Evolutionary conservation across 2,329 filamentous ascomycete genomes (phyloP).

Genomic region (Curvularia sp.): DNA sequence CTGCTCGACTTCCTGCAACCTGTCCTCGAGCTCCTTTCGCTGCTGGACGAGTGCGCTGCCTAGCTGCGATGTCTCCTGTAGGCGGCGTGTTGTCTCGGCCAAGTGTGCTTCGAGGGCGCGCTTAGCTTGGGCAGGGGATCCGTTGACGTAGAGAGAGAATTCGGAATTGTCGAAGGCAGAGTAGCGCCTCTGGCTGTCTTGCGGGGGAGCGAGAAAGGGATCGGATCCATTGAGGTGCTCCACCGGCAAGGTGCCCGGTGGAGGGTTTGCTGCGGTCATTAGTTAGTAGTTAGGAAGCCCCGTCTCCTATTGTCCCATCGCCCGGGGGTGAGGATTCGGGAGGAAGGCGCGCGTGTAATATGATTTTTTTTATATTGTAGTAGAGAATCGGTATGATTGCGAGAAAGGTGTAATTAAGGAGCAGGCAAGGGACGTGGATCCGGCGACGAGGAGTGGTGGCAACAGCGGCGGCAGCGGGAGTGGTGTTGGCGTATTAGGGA

Average conservation of each 20-base stretch:
- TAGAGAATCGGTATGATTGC: constrained; percentile 7
- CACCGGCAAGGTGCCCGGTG: constrained; percentile 51
- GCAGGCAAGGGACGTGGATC: constrained; percentile 9
- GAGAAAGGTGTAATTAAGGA: constrained; percentile 11
- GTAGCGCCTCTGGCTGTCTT: constrained; percentile 64
- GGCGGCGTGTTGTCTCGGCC: constrained; percentile 86
- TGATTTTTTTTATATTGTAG: constrained; percentile 2
- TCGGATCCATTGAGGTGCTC: constrained; percentile 50
- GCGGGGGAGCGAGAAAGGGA: constrained; percentile 53
- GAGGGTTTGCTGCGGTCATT: constrained; percentile 55
- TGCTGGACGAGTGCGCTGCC: constrained; percentile 88
- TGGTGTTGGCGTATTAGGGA: constrained; percentile 15
- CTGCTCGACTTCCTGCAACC: constrained; percentile 83
- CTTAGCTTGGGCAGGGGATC: constrained; percentile 86
- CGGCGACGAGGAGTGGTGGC: constrained; percentile 10
- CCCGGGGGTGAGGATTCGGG: constrained; percentile 18
- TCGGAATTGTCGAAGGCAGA: constrained; percentile 82
- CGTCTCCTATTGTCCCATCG: constrained; percentile 39
- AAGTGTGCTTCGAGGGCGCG: constrained; percentile 90
- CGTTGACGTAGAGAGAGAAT: constrained; percentile 75
- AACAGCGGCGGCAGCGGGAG: neutral
- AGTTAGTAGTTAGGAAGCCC: constrained; percentile 33
- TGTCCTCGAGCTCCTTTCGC: constrained; percentile 80
- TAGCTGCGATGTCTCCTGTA: constrained; percentile 88
- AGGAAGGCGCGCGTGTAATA: constrained; percentile 6